A percentile compares a stretch with the other conserved stretches of the same genome.
These are phyloP conservation scores for Mercurialis annua DNA, from an alignment of 345 rosid genomes.

Conservation along the genomic window DNA sequence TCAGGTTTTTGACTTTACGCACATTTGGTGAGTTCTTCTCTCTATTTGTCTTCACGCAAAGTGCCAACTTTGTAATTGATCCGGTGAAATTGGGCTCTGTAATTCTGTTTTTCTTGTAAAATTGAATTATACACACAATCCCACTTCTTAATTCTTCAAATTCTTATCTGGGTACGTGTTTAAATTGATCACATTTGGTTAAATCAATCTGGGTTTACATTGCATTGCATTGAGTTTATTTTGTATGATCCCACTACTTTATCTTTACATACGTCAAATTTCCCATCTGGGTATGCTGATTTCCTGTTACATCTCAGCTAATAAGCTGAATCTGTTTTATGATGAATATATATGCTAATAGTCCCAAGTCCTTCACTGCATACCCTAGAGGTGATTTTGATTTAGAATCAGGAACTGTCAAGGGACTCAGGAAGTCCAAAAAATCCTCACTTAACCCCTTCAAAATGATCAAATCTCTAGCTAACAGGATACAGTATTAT, in stretches of 20 bases:
- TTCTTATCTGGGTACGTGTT: constrained; percentile 31
- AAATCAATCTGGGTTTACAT: not conserved
- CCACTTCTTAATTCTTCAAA: constrained; percentile 7
- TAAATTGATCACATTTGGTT: not conserved
- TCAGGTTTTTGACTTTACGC: not conserved
- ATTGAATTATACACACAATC: constrained; percentile 29
- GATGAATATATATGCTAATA: constrained; percentile 62
- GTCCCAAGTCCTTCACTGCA: constrained; percentile 63
- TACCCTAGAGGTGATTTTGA: constrained; percentile 77
- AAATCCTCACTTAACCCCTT: constrained; percentile 29
- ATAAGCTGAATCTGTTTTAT: constrained; percentile 32
- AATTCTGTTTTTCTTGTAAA: not conserved
- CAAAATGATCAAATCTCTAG: constrained; percentile 60
- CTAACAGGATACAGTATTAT: constrained; percentile 48
- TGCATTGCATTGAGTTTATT: not conserved
- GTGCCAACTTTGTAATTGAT: constrained; percentile 9
- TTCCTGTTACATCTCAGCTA: constrained; percentile 19
- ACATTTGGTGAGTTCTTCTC: not conserved
- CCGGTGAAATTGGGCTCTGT: not conserved
- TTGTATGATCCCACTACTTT: constrained; percentile 20
- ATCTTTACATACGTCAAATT: constrained; percentile 6
- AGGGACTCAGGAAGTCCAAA: constrained; percentile 58
- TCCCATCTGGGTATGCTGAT: constrained; percentile 45
- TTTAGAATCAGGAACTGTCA: constrained; percentile 57
- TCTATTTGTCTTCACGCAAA: constrained; percentile 6